Evolutionary conservation across 306 rosid genomes (phyloP).

Genomic region (Rosa rugosa): DNA sequence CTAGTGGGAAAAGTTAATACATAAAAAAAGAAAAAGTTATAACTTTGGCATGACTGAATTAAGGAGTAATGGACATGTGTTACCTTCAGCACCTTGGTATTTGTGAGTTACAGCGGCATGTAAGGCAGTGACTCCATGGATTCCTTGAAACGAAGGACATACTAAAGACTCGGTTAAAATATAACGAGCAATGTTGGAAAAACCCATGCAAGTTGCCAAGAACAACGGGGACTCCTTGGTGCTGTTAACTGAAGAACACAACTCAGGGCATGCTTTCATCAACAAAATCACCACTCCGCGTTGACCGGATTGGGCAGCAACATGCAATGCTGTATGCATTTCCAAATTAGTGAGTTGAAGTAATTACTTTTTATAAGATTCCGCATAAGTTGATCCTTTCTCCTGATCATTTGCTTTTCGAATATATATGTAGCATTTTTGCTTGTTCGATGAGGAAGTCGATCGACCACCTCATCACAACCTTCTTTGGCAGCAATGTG

Average conservation of each 20-base stretch:
- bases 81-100: not conserved
- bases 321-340: slow-evolving; percentile 11
- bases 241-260: not conserved
- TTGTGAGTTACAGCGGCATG: not conserved
- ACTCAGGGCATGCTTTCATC: not conserved
- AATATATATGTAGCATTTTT: not conserved
- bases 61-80: too few species aligned
- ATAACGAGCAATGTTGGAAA: not conserved
- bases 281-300: not conserved
- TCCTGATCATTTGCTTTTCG: not conserved
- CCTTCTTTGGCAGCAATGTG: slow-evolving; percentile 6
- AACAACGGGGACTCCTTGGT: slow-evolving; percentile 13
- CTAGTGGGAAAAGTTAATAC: too few species aligned
- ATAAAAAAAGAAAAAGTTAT: too few species aligned
- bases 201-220: slow-evolving; percentile 1
- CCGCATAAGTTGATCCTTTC: not conserved
- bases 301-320: not conserved
- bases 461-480: not conserved
- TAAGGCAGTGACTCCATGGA: not conserved
- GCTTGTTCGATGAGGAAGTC: not conserved
- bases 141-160: not conserved
- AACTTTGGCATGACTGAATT: too few species aligned
- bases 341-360: not conserved
- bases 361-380: not conserved
- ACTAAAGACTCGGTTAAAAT: not conserved